Base-by-base conservation (phyloP, 2,329 filamentous ascomycete species). In the Botrytis aclada region DNA sequence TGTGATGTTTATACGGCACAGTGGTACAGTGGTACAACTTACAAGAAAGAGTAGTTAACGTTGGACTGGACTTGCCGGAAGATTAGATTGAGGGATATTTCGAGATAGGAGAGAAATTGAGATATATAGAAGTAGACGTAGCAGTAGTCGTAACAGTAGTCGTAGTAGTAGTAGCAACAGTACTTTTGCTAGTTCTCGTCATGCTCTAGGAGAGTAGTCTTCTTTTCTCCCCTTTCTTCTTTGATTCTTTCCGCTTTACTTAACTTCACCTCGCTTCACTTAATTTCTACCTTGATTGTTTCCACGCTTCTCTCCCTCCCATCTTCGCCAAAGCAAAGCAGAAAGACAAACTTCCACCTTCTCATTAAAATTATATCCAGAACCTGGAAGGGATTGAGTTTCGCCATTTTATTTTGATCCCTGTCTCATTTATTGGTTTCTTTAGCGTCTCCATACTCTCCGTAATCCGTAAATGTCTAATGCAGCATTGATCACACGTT, bases 401-500 rank as follows among this genome's bases (percentile, higher is more conserved):
- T 64, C n/a, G 37, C 39, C 14, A 29, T 41, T 64, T 64, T 32
- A 60, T 41, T 58, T 16, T 12, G 18, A 58, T 56, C 54, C 66
- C 66, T 41, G 41, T 29, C 25, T 39, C 20, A 47, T 39, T 43
- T 20, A 43, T 51, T 71, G 25, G 32, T 34, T 16, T 29, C 20
- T 29, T 54, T 54, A 64, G 41, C 34, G 43, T 71, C 41, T 54
- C 69, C 69, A 71, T 32, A 43, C 47, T 54, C 47, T 54, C 47
- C 47, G 47, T n/a, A 54, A 54, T n/a, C 47, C 25, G 47, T 54
- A n/a, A n/a, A 51, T 51, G 47, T 51, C 29, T 45, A 70, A 61
- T 70, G 67, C 51, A 45, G 37, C 54, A 70, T 45, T 22, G 51
- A 70, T 70, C 67, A 70, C 54, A 61, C 39, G 16, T 70, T 61